These are phyloP conservation scores for Sporothrix brasiliensis DNA, from an alignment of 2,329 filamentous ascomycete species.

Conservation along the genomic window DNA sequence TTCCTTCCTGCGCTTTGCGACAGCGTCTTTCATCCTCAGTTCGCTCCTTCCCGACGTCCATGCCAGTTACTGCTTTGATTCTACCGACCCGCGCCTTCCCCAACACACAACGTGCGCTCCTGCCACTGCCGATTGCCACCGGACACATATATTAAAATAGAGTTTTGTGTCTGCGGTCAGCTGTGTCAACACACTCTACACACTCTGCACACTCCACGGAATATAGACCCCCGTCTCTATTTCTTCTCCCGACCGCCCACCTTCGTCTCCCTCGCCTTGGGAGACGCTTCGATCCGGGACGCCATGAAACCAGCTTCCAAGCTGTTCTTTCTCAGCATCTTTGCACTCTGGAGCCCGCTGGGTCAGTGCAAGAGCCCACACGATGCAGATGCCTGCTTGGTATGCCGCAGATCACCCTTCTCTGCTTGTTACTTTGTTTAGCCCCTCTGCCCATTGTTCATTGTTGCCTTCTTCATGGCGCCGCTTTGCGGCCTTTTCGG, in stretches of 20 bases:
- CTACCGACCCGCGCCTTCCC: conserved; percentile 21
- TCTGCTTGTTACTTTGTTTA: conserved; percentile 34
- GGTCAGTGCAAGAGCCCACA: conserved; percentile 49
- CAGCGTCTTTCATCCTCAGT: background rate
- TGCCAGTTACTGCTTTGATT: background rate
- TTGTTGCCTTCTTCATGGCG: conserved; percentile 23
- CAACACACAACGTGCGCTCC: background rate
- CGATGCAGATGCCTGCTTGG: conserved; percentile 55
- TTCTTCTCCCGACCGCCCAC: conserved; percentile 22
- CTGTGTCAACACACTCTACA: background rate
- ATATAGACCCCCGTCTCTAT: background rate
- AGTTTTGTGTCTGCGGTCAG: background rate
- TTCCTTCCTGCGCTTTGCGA: background rate
- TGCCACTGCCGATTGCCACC: conserved; percentile 13
- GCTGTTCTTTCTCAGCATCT: conserved; percentile 60
- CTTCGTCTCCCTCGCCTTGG: conserved; percentile 1
- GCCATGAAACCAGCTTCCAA: conserved; percentile 58
- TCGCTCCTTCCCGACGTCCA: conserved; percentile 20
- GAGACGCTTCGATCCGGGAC: conserved; percentile 27
- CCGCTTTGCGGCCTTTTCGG: conserved; percentile 4
- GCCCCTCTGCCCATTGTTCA: conserved; percentile 29
- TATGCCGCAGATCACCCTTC: conserved; percentile 46
- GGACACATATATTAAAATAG: conserved; percentile 13
- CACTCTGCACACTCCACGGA: background rate
- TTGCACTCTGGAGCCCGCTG: conserved; percentile 57